Base-by-base conservation (phyloP, 768 basidiomycete genomes). In the Boletus rubroflammeus region DNA sequence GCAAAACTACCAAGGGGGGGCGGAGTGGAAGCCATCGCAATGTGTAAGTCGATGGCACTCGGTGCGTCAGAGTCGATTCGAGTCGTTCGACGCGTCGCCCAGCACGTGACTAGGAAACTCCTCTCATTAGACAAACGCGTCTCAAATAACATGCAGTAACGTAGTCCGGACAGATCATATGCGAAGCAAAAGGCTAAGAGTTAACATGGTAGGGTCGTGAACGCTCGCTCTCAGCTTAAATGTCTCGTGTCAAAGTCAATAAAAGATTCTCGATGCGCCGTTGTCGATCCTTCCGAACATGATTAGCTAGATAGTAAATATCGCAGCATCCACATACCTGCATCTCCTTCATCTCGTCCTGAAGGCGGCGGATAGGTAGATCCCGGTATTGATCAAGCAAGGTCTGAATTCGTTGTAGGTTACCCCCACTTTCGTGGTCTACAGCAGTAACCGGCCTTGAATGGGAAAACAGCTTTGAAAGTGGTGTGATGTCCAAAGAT, bases 281-380 rank as follows among this genome's bases (percentile, higher is more conserved):
- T 72, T 91, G 89, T 43, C 86, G 84, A 53, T 88, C 82, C 83
- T 86, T 57, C 13, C 28, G 55, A 48, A 28, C 14, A 44, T 19
- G 11, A 47, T 58, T 14, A 61, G 32, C n/a, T n/a, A 25, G 44
- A 43, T 15, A 15, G 45, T 46, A 10, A 32, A 42, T 31, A 13
- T 5, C 6, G 19, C 3, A 53, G 23, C 25, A 39, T 46, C 29
- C 21, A 69, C 76, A 45, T 42, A 87, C 88, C 78, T 88, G 87
- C 28, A 92, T 69, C 65, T 92, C 90, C 66, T 84, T 89, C 81
- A 93, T 86, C 68, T 93, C 89, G 3, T 86, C 85, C 68, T 81
- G 86, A 35, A 93, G 72, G 57, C 71, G 78, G 34, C 80, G 76
- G 19, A 90, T 80, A 7, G 90, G 88, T 57, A 89, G 58, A 40